phyloP scores from a whole-genome alignment of 2,329 filamentous ascomycete species.

The Penicillium decumbens region DNA sequence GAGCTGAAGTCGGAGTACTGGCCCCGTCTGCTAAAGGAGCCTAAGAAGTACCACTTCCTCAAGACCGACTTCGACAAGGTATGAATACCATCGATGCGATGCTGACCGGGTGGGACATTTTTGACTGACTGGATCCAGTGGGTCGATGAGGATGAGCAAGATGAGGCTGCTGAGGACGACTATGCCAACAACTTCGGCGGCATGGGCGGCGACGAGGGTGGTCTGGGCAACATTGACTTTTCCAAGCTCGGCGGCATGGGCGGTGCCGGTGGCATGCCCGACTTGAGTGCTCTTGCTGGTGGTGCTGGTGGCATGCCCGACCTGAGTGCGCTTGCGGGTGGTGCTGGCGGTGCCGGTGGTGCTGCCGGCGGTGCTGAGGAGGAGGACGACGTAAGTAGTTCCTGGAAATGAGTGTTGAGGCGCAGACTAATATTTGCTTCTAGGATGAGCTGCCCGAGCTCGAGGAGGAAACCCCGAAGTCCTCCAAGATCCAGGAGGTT shows the following conservation, averaged over 20 bases:
- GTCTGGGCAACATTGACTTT: constrained; percentile 88
- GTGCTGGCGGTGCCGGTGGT: constrained; percentile 31
- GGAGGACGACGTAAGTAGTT: constrained; percentile 50
- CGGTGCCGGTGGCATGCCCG: constrained; percentile 27
- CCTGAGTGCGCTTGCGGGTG: constrained; percentile 22
- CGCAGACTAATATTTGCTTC: neutral
- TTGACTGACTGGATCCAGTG: constrained; percentile 51
- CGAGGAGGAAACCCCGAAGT: constrained; percentile 40
- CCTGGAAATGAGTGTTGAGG: neutral
- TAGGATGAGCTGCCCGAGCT: constrained; percentile 84
- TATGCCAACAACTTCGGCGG: constrained; percentile 44
- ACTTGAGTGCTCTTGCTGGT: constrained; percentile 34
- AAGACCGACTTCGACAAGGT: constrained; percentile 99
- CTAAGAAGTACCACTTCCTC: constrained; percentile 86
- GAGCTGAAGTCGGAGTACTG: constrained; percentile 91
- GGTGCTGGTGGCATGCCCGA: constrained; percentile 28
- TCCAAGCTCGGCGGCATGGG: constrained; percentile 73
- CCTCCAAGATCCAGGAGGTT: constrained; percentile 37
- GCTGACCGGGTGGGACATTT: neutral
- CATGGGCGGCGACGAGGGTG: constrained; percentile 8
- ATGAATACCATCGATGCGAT: constrained; percentile 23
- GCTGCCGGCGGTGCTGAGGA: constrained; percentile 32
- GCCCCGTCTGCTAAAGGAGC: constrained; percentile 88
- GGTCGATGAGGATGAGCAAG: constrained; percentile 98
- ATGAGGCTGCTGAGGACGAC: constrained; percentile 80